phyloP scores from a whole-genome alignment of 208 protist genomes.

The Porcisia hertigi region DNA sequence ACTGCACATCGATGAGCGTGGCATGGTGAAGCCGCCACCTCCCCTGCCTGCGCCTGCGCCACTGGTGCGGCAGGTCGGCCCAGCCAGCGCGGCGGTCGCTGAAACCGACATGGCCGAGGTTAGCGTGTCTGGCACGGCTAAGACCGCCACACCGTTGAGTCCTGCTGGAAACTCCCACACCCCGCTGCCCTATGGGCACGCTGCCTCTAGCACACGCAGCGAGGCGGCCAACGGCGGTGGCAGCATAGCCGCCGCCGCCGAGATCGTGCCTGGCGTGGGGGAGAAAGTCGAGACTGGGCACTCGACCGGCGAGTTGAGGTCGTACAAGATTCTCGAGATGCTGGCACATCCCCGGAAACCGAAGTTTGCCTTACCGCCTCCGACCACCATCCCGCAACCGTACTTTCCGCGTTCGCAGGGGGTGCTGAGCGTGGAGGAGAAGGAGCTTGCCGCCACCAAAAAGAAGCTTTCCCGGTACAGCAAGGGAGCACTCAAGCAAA shows the following conservation, averaged over 20 bases:
- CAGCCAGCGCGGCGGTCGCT: not conserved
- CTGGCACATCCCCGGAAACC: not conserved
- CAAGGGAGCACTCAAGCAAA: not conserved
- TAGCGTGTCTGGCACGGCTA: not conserved
- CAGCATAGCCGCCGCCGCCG: not conserved
- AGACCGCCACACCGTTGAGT: not conserved
- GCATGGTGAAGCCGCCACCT: constrained; percentile 15
- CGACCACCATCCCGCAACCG: constrained; percentile 2
- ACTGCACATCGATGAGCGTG: constrained; percentile 7
- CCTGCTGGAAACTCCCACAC: not conserved
- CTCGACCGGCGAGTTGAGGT: not conserved
- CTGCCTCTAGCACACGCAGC: not conserved
- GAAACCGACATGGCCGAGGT: not conserved
- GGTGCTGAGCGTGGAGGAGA: constrained; percentile 1
- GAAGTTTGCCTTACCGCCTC: not conserved
- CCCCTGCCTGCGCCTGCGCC: not conserved
- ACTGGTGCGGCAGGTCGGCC: not conserved
- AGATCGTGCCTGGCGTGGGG: too few relatives aligned
- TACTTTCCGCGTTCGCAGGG: constrained; percentile 11
- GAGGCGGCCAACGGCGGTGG: not conserved
- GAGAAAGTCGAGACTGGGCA: not conserved
- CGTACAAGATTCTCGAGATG: not conserved
- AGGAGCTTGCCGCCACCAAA: constrained; percentile 1
- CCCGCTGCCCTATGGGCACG: not conserved
- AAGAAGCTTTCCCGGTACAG: not conserved